These are phyloP conservation scores for Huntiella abstrusa DNA, from an alignment of 2,329 filamentous ascomycete genomes.

Conservation along the genomic window DNA sequence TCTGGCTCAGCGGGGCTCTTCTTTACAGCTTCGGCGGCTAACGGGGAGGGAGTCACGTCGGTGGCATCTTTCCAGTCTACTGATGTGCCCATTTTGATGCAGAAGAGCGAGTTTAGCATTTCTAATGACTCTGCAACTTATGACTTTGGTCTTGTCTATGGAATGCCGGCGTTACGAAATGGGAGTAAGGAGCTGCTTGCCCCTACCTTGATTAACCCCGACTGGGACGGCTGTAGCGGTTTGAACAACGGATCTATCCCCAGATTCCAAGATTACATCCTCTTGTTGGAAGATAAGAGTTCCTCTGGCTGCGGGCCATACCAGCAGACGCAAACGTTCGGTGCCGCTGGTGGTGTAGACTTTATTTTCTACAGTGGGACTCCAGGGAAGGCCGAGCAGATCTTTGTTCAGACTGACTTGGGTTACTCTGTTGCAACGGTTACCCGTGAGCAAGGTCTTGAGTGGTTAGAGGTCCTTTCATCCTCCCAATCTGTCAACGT, in stretches of 20 bases:
- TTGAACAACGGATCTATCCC: background rate
- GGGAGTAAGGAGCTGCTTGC: background rate
- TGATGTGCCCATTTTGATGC: background rate
- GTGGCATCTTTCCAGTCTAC: slow-evolving; percentile 22
- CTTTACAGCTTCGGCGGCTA: slow-evolving; percentile 28
- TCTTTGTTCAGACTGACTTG: background rate
- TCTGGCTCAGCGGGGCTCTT: slow-evolving; percentile 25
- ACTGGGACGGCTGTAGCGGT: background rate
- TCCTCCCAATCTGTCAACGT: background rate
- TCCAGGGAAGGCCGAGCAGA: background rate
- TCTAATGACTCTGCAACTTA: background rate
- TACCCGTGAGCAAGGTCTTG: background rate
- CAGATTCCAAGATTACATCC: background rate
- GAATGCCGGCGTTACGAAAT: background rate
- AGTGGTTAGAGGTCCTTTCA: background rate
- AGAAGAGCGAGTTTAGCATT: background rate
- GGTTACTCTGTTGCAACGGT: background rate
- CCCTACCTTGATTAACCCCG: background rate
- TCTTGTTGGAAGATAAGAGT: background rate
- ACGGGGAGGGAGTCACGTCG: slow-evolving; percentile 27
- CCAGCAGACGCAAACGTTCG: background rate
- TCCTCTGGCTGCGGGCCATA: background rate
- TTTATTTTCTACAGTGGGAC: background rate
- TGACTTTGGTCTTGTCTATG: background rate
- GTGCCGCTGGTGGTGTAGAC: background rate